Base-by-base conservation (phyloP, 2,329 filamentous ascomycete species). In the Penicillium hordei region DNA sequence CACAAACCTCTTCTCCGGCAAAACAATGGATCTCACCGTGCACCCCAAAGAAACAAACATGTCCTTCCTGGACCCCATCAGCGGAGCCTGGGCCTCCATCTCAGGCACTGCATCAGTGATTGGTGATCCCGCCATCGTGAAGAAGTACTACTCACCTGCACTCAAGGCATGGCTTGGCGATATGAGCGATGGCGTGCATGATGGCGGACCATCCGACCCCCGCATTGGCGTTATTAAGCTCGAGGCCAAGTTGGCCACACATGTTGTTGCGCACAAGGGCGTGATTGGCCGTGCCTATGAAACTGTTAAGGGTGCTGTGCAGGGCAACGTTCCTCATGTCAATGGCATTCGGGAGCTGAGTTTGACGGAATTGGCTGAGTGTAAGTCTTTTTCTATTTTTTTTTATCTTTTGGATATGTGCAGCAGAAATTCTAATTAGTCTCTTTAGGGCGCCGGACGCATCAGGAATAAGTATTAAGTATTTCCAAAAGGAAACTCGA, bases 91-190 rank as follows among this genome's bases (percentile, higher is more conserved):
- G 92, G 91, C 91, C 0, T 94, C 90, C 2, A 80, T 96, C 60
- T 89, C 89, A n/a, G 92, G 92, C 50, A 82, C 80, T 1, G 87
- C 90, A 1, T 79, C 77, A 27, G 81, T 96, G 65, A 79, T 89
- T 67, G 89, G 88, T 15, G 88, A 93, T 70, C 85, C 87, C 23
- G 79, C 78, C 2, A 75, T 85, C 23, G 83, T 96, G 56, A 81
- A 85, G 72, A 89, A 93, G 76, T 85, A 91, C 76, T 96, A 96
- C 76, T 87, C 81, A 23, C 83, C 86, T 0, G 72, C 81, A 0
- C 79, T 96, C 60, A 93, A 92, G 79, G 89, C 90, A 0, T 96
- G 92, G 92, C 70, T 96, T 17, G 92, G 92, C 6, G 91, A 96
- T 63, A 82, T 96, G 19, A 89, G 88, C 23, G 91, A 95, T 63